Percentiles rank a stretch among this genome's conserved stretches.
Evolutionary conservation across 1,139 yeast genomes (phyloP).

Genomic region (Suhomyces atakaporum): DNA sequence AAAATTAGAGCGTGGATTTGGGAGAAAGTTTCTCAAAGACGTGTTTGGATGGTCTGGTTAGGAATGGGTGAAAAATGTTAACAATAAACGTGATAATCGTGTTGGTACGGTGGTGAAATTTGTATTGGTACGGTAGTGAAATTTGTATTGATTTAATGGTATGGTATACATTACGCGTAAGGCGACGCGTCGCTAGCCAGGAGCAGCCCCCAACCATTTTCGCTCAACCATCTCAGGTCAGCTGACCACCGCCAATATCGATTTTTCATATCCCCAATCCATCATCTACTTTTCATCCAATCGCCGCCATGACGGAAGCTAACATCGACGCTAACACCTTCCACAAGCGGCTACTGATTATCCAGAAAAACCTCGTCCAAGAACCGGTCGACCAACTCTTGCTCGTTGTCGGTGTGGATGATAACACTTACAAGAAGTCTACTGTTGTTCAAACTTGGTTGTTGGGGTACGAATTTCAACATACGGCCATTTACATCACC

Average conservation of each 20-base stretch:
- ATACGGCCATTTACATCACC: conserved; percentile 73
- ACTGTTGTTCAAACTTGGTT: conserved; percentile 91
- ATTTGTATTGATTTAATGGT: no score
- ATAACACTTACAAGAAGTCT: conserved; percentile 87
- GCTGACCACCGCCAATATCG: background rate
- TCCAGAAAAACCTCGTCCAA: conserved; percentile 41
- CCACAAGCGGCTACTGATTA: conserved; percentile 42
- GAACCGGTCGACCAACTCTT: conserved; percentile 52
- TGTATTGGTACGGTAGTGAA: no score
- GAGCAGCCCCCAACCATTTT: no score
- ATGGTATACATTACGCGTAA: no score
- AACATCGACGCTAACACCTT: conserved; percentile 42
- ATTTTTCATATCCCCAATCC: conserved; percentile 2
- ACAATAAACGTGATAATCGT: no score
- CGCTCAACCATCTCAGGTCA: background rate
- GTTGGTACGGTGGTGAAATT: no score
- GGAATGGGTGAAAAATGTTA: no score
- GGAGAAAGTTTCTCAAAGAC: no score
- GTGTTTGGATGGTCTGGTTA: no score
- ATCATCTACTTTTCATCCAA: no score
- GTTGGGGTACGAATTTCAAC: conserved; percentile 92
- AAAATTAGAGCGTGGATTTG: no score
- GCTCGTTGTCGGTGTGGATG: conserved; percentile 81
- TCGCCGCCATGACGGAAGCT: conserved; percentile 30
- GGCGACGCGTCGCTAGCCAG: background rate